Conservation (phyloP, 768 basidiomycete species). For the Dentipellis sp. region DNA sequence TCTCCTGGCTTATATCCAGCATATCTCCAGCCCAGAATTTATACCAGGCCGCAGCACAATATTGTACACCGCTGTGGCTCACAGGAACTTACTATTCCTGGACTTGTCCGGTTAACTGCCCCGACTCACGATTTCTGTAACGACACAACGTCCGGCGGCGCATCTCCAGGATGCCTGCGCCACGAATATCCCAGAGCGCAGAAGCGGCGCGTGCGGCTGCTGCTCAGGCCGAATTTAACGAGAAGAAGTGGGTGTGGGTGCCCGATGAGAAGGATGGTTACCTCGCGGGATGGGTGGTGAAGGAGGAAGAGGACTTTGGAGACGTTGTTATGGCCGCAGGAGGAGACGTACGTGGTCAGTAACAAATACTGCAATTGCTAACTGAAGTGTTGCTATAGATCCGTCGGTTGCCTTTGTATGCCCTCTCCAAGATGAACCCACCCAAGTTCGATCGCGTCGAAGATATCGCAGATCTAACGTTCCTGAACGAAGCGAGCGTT, state of each 20-base stretch:
- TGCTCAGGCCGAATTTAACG: conserved; percentile 91
- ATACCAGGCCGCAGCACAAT: neutral
- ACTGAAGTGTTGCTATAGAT: conserved; percentile 31
- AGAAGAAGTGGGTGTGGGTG: conserved; percentile 99
- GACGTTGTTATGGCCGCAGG: conserved; percentile 80
- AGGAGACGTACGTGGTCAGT: conserved; percentile 53
- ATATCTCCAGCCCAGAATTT: neutral
- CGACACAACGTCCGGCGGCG: neutral
- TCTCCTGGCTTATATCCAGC: too few species aligned
- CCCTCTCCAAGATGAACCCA: conserved; percentile 93
- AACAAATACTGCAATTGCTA: conserved; percentile 16
- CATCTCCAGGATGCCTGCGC: conserved; percentile 21
- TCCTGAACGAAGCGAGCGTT: conserved; percentile 96
- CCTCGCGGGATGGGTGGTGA: conserved; percentile 88
- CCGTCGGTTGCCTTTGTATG: conserved; percentile 64
- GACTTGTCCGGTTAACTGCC: neutral
- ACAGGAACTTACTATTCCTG: neutral
- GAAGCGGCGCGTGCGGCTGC: conserved; percentile 82
- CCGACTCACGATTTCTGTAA: neutral
- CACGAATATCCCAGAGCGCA: conserved; percentile 29
- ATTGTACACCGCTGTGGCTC: neutral
- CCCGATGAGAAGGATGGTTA: conserved; percentile 91
- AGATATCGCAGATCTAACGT: conserved; percentile 96
- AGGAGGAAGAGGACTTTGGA: conserved; percentile 74
- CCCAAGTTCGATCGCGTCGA: conserved; percentile 97